Conservation (phyloP, 208 protist genomes). For the Zelonia costaricensis region DNA sequence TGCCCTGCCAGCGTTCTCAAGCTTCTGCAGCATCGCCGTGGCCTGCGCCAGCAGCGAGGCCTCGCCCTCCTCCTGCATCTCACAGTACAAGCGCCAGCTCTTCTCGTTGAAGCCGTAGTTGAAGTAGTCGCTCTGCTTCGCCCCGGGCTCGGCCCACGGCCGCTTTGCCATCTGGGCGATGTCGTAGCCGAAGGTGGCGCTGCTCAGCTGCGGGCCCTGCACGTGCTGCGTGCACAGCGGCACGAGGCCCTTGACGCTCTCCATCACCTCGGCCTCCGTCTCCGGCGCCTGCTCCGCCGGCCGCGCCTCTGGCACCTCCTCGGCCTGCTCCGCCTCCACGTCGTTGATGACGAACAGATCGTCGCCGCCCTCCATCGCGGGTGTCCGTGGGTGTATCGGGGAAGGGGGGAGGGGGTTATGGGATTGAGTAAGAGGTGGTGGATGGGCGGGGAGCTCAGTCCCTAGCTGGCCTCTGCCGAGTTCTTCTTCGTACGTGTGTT, state of each 20-base stretch:
- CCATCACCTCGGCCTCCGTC: constrained; percentile 30
- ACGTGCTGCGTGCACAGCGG: constrained; percentile 68
- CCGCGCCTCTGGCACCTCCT: constrained; percentile 4
- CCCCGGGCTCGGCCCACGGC: constrained; percentile 76
- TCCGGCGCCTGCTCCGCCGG: constrained; percentile 8
- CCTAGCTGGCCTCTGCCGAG: too few relatives aligned
- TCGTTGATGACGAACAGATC: constrained; percentile 33
- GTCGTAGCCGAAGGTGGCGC: constrained; percentile 82
- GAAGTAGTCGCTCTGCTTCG: constrained; percentile 89
- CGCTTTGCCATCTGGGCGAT: constrained; percentile 77
- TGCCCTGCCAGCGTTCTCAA: constrained; percentile 35
- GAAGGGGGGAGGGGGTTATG: not conserved
- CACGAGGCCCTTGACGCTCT: constrained; percentile 56
- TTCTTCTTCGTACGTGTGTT: not conserved
- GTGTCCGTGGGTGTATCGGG: not conserved
- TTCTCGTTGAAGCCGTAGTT: constrained; percentile 92
- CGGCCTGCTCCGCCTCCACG: constrained; percentile 11
- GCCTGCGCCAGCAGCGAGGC: constrained; percentile 60
- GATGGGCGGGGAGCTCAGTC: not conserved
- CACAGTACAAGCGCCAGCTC: constrained; percentile 87
- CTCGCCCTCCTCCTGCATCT: constrained; percentile 70
- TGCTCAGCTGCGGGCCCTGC: constrained; percentile 60
- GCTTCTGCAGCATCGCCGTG: constrained; percentile 52
- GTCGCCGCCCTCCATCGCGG: constrained; percentile 21
- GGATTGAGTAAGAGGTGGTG: not conserved